phyloP scores from a whole-genome alignment of 495 filamentous ascomycete genomes.

The Patellaria atrata region DNA sequence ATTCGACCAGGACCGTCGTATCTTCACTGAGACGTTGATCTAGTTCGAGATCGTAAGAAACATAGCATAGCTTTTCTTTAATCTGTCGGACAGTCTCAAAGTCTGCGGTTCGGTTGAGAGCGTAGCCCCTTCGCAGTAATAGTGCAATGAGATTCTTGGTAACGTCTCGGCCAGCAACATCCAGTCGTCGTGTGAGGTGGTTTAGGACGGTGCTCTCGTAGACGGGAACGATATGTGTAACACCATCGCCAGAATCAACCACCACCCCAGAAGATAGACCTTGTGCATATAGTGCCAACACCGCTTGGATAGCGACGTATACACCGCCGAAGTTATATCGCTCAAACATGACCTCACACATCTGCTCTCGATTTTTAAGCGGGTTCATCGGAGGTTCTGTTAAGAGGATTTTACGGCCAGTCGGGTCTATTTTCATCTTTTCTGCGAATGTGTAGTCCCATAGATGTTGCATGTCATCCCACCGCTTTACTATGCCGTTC shows the following conservation, averaged over 20 bases:
- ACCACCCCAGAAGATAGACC: conserved; percentile 93
- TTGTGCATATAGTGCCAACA: conserved; percentile 94
- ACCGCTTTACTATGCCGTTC: conserved; percentile 96
- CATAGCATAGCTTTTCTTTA: conserved; percentile 94
- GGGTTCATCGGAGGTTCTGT: conserved; percentile 98
- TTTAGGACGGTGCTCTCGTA: conserved; percentile 96
- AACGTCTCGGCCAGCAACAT: conserved; percentile 93
- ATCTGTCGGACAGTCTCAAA: conserved; percentile 99
- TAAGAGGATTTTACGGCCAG: conserved; percentile 90
- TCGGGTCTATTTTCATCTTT: conserved; percentile 85
- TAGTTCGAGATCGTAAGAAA: conserved; percentile 93
- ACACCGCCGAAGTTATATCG: conserved; percentile 91
- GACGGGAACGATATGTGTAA: conserved; percentile 96
- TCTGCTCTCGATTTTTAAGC: conserved; percentile 84
- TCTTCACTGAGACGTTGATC: conserved; percentile 94
- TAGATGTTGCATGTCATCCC: conserved; percentile 98
- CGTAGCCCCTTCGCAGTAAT: conserved; percentile 88
- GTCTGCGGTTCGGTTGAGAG: conserved; percentile 93
- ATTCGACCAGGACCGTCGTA: conserved; percentile 93
- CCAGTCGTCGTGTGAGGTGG: conserved; percentile 83
- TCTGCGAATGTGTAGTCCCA: conserved; percentile 99
- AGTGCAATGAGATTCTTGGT: conserved; percentile 94
- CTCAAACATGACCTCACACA: conserved; percentile 99
- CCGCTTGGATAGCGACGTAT: conserved; percentile 96
- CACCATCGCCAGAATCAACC: conserved; percentile 94